Conservation (phyloP, 768 basidiomycete species). For the Boletus eberwhitei region DNA sequence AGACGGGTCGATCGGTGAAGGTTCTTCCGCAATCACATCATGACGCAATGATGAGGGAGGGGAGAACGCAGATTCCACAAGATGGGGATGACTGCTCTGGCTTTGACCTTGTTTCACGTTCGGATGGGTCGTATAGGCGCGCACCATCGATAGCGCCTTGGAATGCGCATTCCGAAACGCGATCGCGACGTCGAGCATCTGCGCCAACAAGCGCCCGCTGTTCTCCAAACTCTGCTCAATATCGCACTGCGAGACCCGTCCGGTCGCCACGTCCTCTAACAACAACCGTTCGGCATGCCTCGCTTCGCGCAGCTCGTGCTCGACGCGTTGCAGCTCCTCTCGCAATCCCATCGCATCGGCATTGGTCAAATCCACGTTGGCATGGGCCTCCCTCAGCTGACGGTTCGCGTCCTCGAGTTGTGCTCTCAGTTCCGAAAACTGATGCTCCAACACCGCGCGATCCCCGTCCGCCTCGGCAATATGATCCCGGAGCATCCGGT, state of each 20-base stretch:
- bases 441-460: conserved; percentile 86
- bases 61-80: conserved; percentile 51
- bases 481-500: conserved; percentile 74
- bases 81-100: conserved; percentile 25
- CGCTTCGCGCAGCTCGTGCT: conserved; percentile 67
- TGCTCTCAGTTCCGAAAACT: conserved; percentile 70
- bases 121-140: conserved; percentile 53
- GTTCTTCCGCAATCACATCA: conserved; percentile 54
- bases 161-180: conserved; percentile 74
- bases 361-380: conserved; percentile 60
- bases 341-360: conserved; percentile 66
- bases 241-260: conserved; percentile 62
- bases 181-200: conserved; percentile 77
- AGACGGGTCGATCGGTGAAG: conserved; percentile 73
- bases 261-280: conserved; percentile 70
- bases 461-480: conserved; percentile 93
- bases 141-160: conserved; percentile 63
- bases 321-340: conserved; percentile 69
- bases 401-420: conserved; percentile 57
- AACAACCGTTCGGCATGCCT: conserved; percentile 65
- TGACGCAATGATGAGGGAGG: conserved; percentile 45
- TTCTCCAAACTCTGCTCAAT: conserved; percentile 67
- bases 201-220: conserved; percentile 67
- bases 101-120: conserved; percentile 43
- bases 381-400: conserved; percentile 59